Percentiles rank a stretch among this genome's conserved stretches.
Evolutionary conservation across 257 asterid species (phyloP).

Genomic region (Echium plantagineum): DNA sequence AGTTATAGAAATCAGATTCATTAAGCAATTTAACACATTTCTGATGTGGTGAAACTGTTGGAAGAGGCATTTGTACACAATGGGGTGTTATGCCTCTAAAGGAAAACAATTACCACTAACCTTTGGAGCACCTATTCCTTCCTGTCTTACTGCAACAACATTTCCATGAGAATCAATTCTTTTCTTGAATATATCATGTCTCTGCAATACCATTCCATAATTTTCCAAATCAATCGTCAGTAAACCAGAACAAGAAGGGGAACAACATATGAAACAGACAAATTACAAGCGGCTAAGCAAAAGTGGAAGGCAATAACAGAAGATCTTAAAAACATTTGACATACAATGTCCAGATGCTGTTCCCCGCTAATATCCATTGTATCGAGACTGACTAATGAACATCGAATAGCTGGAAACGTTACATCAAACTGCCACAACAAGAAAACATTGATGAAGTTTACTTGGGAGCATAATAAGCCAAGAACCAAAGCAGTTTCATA

Average conservation of each 20-base stretch:
- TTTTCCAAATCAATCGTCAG: slow-evolving; percentile 12
- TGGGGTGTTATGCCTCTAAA: no score
- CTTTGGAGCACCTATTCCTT: slow-evolving; percentile 92
- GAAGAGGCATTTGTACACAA: no score
- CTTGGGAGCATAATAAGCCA: background rate
- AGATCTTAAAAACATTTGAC: slow-evolving; percentile 15
- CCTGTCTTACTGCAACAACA: slow-evolving; percentile 70
- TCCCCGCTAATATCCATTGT: slow-evolving; percentile 99
- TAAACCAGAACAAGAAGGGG: background rate
- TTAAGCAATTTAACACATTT: no score
- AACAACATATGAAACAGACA: no score
- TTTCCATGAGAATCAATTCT: slow-evolving; percentile 73
- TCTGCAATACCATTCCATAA: slow-evolving; percentile 28
- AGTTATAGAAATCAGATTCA: no score
- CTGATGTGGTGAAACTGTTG: no score
- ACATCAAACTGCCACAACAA: slow-evolving; percentile 63
- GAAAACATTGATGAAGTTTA: background rate
- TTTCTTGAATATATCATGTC: slow-evolving; percentile 84
- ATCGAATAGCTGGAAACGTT: slow-evolving; percentile 77
- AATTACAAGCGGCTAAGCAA: no score
- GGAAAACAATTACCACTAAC: slow-evolving; percentile 21
- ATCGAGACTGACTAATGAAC: slow-evolving; percentile 84
- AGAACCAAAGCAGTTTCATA: no score
- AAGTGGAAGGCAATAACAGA: no score
- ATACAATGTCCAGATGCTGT: slow-evolving; percentile 84